phyloP scores from a whole-genome alignment of 1,284 basidiomycete species.

The Exobasidium cylindrosporum region DNA sequence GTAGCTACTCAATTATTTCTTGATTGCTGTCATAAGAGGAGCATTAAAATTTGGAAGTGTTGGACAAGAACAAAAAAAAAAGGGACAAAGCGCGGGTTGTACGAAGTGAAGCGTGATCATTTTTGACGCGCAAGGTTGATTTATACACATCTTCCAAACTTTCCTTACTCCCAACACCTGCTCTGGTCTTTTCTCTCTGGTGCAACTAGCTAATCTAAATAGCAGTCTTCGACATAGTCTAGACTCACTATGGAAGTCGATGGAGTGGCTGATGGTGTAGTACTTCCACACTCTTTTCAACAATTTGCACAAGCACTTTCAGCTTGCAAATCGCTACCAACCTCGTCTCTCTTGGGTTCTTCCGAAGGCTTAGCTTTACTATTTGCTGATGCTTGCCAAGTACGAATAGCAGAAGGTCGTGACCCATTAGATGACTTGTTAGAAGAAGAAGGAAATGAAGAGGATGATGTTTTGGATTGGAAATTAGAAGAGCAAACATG shows the following conservation, averaged over 20 bases:
- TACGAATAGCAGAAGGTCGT: neutral
- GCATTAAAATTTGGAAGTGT: no score
- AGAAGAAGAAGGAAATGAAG: conserved; percentile 1
- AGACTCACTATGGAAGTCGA: neutral
- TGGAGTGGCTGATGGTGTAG: neutral
- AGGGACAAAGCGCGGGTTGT: no score
- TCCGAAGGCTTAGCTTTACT: conserved; percentile 1
- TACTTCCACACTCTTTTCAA: neutral
- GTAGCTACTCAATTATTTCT: no score
- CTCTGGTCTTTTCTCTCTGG: no score
- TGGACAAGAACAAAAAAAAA: no score
- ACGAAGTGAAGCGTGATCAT: no score
- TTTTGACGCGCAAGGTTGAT: no score
- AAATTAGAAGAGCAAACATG: conserved; percentile 19
- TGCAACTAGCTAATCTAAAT: no score
- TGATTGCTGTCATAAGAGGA: no score
- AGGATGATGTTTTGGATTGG: conserved; percentile 15
- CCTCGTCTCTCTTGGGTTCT: conserved; percentile 1
- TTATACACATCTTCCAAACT: no score
- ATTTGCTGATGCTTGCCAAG: conserved; percentile 7
- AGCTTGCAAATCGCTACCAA: neutral
- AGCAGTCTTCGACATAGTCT: no score
- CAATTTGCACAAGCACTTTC: conserved; percentile 7
- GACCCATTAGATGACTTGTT: neutral
- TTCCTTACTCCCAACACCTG: no score